Evolutionary conservation across 768 basidiomycete genomes (phyloP), one percentile per base, ranked within the genome.

Genomic region (Xerocomus brunneocitrinus): DNA sequence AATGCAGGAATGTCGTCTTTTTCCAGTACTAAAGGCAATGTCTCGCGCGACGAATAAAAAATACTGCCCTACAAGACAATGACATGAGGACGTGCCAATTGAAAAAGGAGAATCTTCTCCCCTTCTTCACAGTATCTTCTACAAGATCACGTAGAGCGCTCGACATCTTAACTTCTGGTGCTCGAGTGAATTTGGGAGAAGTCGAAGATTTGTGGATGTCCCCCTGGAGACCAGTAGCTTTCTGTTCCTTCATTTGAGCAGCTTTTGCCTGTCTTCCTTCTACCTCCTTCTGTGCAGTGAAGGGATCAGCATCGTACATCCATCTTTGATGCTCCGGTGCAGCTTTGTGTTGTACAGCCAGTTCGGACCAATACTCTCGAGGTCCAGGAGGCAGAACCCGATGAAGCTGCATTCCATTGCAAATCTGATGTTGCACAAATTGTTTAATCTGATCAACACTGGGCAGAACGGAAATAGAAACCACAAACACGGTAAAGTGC

Each of bases 241-340:
- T 62, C 64, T 67, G 65, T 64, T 76, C 67, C 63, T 74, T 73
- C 71, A 72, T 79, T 66, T 77, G 71, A 19, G 76, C 67, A 30
- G 77, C 75, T 55, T 81, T 83, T 27, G 69, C 75, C 64, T 90
- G 89, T 34, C 88, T 75, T 41, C 81, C 78, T 13, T 83, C 79
- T 2, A 91, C 87, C 51, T 77, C 75, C 57, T 81, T 81, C 53
- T 77, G 78, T 6, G 90, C 89, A 16, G 79, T 77, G 62, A 94
- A 95, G 2, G 92, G 93, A 73, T 95, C 91, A 6, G 84, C 74
- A n/a, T 82, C 78, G 61, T 89, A 95, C 81, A 91, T 87, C 92
- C 92, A 95, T 47, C 78, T 79, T 64, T 82, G 78, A 66, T 92
- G 88, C 3, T 82, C 77, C 1, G 85, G 83, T 3, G 78, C 76